Evolutionary conservation across 352 stramenopile species (phyloP), one percentile per base, ranked within the genome.

Genomic region (Globisporangium lucens): DNA sequence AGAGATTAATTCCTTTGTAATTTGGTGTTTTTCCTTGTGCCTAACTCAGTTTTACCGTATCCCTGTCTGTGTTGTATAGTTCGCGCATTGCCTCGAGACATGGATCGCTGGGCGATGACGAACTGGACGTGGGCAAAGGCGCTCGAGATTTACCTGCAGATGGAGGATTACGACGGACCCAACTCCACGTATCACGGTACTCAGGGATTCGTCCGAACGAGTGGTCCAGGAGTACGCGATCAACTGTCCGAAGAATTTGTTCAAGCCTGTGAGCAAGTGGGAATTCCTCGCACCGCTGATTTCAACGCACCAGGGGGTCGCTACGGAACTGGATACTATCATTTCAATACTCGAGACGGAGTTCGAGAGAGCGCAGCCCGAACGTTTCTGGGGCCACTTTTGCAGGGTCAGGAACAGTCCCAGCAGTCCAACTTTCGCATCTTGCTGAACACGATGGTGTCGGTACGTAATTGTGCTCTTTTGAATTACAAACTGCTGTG

Each of bases 271-370:
- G 71, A 79, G 57, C 36, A 83, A 8, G 41, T 82, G 24, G 88
- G 88, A 0, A 82, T 95, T 4, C 80, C 77, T 13, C 71, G 77
- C 7, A 89, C 80, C 1, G 33, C 41, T 4, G 89, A 97, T 57
- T 97, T 97, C 65, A 97, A 97, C 65, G 77, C 80, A 29, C 88
- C 89, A n/a, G 66, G 65, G 8, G 79, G 77, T 17, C 75, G 90
- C 17, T 73, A 79, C 46, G 91, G 91, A 6, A 86, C 74, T 33
- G 91, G 90, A 0, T 93, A 82, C 51, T 98, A 97, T 68, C 75
- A 95, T 64, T 97, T 98, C 22, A 95, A 95, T 69, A 93, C 92
- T 51, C 75, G 80, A 5, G 62, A 94, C 49, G 91, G 91, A 35
- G 71, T 96, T 24, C 85, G 91, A 3, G 83, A 95, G 60, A 96